A percentile compares a stretch with the other conserved stretches of the same genome.
Evolutionary conservation across 352 stramenopile genomes (phyloP).

Genomic region (Thraustotheca clavata): DNA sequence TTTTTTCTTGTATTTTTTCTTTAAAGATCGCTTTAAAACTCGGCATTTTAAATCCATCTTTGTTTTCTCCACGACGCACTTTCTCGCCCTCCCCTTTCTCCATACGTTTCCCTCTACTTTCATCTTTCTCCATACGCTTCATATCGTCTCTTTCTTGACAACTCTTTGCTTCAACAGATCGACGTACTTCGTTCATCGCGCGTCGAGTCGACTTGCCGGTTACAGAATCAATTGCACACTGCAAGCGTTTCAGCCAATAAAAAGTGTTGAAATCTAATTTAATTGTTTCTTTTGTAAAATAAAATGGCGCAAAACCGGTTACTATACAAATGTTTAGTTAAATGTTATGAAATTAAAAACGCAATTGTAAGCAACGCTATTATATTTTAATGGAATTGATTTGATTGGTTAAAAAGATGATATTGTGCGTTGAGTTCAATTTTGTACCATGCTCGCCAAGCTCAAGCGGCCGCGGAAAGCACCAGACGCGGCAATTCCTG

Average conservation of each 20-base stretch:
- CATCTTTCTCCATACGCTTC: background rate
- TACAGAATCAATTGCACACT: background rate
- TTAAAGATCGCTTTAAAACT: constrained; percentile 4
- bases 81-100: background rate
- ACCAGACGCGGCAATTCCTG: background rate
- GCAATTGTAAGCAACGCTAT: background rate
- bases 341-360: too few relatives aligned
- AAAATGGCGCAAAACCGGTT: too few relatives aligned
- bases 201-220: background rate
- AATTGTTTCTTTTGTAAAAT: background rate
- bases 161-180: background rate
- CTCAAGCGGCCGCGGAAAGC: background rate
- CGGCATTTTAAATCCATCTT: background rate
- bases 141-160: background rate
- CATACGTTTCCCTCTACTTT: background rate
- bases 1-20: background rate
- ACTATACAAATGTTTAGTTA: too few relatives aligned
- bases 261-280: background rate
- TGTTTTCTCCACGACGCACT: background rate
- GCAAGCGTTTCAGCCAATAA: background rate
- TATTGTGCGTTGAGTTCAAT: background rate
- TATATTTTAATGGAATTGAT: background rate
- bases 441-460: background rate
- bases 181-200: background rate
- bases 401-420: constrained; percentile 4